Percentiles rank a stretch among this genome's conserved stretches.
Conservation (phyloP, 768 basidiomycete genomes). For the Boletus barrowsii region DNA sequence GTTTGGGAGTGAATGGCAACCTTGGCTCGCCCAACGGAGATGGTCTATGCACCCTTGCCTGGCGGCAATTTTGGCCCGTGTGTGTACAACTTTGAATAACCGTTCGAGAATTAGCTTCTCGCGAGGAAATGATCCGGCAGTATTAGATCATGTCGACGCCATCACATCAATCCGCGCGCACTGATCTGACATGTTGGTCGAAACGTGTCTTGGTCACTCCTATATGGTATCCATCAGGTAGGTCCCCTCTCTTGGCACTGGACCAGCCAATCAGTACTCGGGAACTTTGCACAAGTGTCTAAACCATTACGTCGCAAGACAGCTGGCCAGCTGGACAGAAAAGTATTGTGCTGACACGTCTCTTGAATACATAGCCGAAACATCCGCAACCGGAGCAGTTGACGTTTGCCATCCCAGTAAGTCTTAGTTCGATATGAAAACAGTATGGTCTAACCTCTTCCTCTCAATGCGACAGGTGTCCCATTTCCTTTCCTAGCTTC, state of each 20-base stretch:
- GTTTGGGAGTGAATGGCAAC: constrained; percentile 3
- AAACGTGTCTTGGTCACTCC: no score
- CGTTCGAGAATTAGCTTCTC: neutral
- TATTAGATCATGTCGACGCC: no score
- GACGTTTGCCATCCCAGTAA: neutral
- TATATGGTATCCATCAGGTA: no score
- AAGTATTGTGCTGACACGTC: neutral
- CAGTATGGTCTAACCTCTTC: no score
- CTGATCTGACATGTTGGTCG: neutral
- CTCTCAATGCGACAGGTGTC: neutral
- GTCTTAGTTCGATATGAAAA: neutral
- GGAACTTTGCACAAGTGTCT: no score
- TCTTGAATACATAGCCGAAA: neutral
- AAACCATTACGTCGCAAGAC: no score
- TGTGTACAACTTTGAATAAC: neutral
- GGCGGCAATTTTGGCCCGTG: constrained; percentile 7
- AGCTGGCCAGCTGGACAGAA: no score
- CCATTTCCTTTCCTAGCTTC: neutral
- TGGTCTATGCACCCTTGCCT: neutral
- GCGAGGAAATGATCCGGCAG: neutral
- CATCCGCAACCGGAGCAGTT: neutral
- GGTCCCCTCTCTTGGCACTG: no score
- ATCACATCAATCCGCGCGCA: neutral
- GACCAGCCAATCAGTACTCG: no score
- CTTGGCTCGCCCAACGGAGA: constrained; percentile 2